phyloP scores from a whole-genome alignment of 2,329 filamentous ascomycete species.

The Onygenales sp. region DNA sequence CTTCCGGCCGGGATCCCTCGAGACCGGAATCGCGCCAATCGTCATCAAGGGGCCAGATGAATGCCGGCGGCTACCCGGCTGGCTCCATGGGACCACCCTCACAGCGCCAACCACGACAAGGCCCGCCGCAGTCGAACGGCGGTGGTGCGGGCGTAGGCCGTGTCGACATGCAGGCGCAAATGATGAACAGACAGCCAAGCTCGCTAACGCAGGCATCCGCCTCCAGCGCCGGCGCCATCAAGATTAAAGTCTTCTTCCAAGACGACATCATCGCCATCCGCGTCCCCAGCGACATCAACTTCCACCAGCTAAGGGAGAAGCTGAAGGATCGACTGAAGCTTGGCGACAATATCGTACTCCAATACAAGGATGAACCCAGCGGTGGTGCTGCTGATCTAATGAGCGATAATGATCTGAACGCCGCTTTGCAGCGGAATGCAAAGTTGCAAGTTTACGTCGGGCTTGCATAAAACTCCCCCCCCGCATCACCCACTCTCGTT shows the following conservation, averaged over 20 bases:
- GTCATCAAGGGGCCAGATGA: slow-evolving; percentile 52
- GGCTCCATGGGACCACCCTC: slow-evolving; percentile 27
- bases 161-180: slow-evolving; percentile 23
- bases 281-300: slow-evolving; percentile 71
- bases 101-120: slow-evolving; percentile 29
- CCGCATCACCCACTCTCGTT: background rate
- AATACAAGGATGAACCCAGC: slow-evolving; percentile 76
- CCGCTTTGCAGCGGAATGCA: slow-evolving; percentile 72
- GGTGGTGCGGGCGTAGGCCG: slow-evolving; percentile 5
- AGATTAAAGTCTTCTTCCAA: slow-evolving; percentile 91
- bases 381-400: slow-evolving; percentile 65
- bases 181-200: slow-evolving; percentile 41
- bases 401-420: slow-evolving; percentile 71
- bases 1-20: slow-evolving; percentile 53
- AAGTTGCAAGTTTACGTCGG: slow-evolving; percentile 70
- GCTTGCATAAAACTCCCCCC: slow-evolving; percentile 18
- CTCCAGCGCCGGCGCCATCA: slow-evolving; percentile 51
- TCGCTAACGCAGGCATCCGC: slow-evolving; percentile 42
- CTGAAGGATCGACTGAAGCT: slow-evolving; percentile 77
- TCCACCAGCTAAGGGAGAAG: slow-evolving; percentile 70
- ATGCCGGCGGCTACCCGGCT: slow-evolving; percentile 32
- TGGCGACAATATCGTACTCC: slow-evolving; percentile 64
- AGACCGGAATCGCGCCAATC: slow-evolving; percentile 56
- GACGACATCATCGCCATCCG: slow-evolving; percentile 87
- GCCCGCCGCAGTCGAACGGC: slow-evolving; percentile 20